Conservation (phyloP, 2,329 filamentous ascomycete genomes). For the Monosporascus cannonballus region DNA sequence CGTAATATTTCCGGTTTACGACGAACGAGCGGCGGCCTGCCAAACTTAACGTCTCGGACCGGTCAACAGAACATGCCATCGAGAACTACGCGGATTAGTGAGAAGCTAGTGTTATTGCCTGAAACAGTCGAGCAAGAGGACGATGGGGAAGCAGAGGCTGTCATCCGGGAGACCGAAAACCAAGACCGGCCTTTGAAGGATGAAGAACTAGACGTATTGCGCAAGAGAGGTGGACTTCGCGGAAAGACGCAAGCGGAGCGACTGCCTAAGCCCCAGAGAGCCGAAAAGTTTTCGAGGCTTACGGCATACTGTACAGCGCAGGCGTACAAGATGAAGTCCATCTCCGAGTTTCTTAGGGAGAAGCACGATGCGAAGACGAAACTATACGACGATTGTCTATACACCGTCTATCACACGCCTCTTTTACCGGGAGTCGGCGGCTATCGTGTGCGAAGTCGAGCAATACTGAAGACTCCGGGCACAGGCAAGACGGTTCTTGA, state of each 20-base stretch:
- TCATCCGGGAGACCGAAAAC: conserved; percentile 39
- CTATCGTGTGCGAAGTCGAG: conserved; percentile 82
- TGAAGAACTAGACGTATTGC: conserved; percentile 60
- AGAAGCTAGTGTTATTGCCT: conserved; percentile 92
- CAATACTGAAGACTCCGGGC: conserved; percentile 85
- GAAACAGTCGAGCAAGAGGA: conserved; percentile 63
- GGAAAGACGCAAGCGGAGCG: conserved; percentile 94
- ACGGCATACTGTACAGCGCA: conserved; percentile 97
- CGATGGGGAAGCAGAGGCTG: conserved; percentile 46
- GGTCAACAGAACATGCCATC: conserved; percentile 64
- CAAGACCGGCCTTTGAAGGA: conserved; percentile 62
- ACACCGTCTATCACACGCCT: conserved; percentile 90
- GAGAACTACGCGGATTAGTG: conserved; percentile 86
- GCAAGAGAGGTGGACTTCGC: conserved; percentile 53
- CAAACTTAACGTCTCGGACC: conserved; percentile 36
- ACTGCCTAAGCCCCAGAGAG: conserved; percentile 78
- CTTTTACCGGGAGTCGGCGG: conserved; percentile 80
- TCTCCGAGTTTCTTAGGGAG: conserved; percentile 82
- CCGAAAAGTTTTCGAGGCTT: conserved; percentile 80
- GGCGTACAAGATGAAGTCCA: conserved; percentile 80
- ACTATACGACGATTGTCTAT: conserved; percentile 95
- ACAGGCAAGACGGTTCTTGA: conserved; percentile 85
- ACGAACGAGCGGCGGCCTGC: conserved; percentile 37
- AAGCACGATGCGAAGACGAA: conserved; percentile 90
- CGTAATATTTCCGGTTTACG: conserved; percentile 41